A percentile compares a stretch with the other conserved stretches of the same genome.
These are phyloP conservation scores for Firmiana major DNA, from an alignment of 345 rosid species.

Conservation along the genomic window DNA sequence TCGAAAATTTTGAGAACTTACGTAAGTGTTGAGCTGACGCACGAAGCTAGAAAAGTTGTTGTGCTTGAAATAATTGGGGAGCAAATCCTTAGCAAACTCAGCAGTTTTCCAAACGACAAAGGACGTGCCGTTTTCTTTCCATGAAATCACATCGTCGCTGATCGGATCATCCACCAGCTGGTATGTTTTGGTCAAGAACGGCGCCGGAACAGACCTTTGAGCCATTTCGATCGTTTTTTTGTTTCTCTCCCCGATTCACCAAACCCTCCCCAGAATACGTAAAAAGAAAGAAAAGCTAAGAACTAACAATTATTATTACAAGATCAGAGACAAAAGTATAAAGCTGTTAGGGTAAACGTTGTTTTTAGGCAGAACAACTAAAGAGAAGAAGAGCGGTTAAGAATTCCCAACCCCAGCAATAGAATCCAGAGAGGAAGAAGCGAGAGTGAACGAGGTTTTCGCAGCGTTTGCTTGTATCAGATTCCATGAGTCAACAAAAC, in stretches of 20 bases:
- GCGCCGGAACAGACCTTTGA: constrained; percentile 70
- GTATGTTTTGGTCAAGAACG: constrained; percentile 72
- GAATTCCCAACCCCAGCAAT: constrained; percentile 98
- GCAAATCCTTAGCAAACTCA: constrained; percentile 64
- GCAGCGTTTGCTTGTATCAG: constrained; percentile 31
- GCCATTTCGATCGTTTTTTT: constrained; percentile 24
- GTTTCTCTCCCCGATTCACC: constrained; percentile 13
- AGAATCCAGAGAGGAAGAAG: constrained; percentile 71
- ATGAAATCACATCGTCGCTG: constrained; percentile 72
- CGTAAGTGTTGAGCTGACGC: constrained; percentile 83
- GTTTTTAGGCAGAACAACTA: constrained; percentile 46
- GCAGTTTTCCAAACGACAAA: constrained; percentile 74
- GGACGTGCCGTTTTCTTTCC: constrained; percentile 67
- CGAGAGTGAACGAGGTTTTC: constrained; percentile 49
- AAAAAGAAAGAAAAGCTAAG: constrained; percentile 3
- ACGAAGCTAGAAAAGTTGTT: constrained; percentile 83
- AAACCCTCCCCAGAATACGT: constrained; percentile 4
- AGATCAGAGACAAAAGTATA: not conserved
- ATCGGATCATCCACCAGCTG: constrained; percentile 68
- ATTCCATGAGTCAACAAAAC: constrained; percentile 39
- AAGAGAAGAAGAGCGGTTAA: constrained; percentile 94
- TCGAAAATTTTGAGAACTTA: constrained; percentile 23
- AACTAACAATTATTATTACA: not conserved
- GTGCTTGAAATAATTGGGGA: constrained; percentile 71
- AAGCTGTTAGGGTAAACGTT: not conserved